These are phyloP conservation scores for Trichoderma sp. DNA, from an alignment of 2,329 filamentous ascomycete species.

Conservation along the genomic window DNA sequence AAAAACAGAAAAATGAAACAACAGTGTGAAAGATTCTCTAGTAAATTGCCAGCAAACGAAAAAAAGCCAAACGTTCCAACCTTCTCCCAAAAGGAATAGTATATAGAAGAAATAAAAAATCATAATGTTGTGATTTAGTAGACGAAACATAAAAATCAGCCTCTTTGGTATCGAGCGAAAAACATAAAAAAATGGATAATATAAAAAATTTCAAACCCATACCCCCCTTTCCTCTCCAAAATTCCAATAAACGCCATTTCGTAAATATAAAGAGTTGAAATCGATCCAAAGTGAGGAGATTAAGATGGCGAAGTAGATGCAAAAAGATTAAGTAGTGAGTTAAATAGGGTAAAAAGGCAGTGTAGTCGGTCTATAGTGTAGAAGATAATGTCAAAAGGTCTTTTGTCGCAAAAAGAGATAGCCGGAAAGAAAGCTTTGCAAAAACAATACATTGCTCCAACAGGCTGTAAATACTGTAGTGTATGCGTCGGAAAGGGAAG, in stretches of 20 bases:
- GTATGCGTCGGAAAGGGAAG: not conserved
- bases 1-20: not conserved
- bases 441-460: not conserved
- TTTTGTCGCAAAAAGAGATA: not conserved
- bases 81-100: not conserved
- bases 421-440: not conserved
- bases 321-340: slow-evolving; percentile 13
- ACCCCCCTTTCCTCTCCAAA: not conserved
- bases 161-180: slow-evolving; percentile 26
- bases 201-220: slow-evolving; percentile 1
- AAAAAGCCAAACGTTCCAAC: not conserved
- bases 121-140: slow-evolving; percentile 12
- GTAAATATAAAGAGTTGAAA: slow-evolving; percentile 16
- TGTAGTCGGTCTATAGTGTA: slow-evolving; percentile 3
- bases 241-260: slow-evolving; percentile 18
- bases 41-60: slow-evolving; percentile 7
- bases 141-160: slow-evolving; percentile 15
- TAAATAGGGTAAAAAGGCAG: not conserved
- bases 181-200: slow-evolving; percentile 13
- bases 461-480: not conserved
- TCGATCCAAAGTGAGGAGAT: slow-evolving; percentile 15
- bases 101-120: slow-evolving; percentile 3
- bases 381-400: not conserved
- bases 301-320: slow-evolving; percentile 20
- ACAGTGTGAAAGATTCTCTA: not conserved